Base-by-base conservation (phyloP, 345 rosid genomes). In the Barbarea vulgaris region DNA sequence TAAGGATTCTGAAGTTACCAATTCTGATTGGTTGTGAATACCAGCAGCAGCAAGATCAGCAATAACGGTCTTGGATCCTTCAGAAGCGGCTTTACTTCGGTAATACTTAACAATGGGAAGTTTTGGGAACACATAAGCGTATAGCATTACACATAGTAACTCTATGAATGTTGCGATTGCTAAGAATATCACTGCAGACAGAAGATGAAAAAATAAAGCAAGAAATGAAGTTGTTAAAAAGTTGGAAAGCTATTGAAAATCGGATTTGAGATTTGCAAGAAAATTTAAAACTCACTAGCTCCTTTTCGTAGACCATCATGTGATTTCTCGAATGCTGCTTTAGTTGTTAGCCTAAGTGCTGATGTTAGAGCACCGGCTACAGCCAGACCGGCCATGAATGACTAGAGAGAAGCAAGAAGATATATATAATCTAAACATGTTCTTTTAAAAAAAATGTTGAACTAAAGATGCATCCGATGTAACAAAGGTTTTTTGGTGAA, bases 31-130 rank as follows among this genome's bases (percentile, higher is more conserved):
- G 22, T 75, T 73, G n/a, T 82, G 81, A 57, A 92, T 83, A 41
- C 97, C 96, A 53, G 87, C 98, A 21, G 96, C 96, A 14, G 84
- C 94, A 78, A 91, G 97, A 74, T 91, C 97, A 58, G 91, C 89
- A 48, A 76, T 52, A 68, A 91, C 96, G 17, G 95, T 94, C 66
- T 80, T 87, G 6, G 97, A 87, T 78, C 98, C 97, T 87, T 94
- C 96, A 2, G 77, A 79, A 12, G 96, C 88, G 1, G 96, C 96
- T 83, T 88, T 91, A 0, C 88, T 10, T 28, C 93, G 87, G 69
- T 86, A 91, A 74, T 88, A 86, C 70, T 87, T 91, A 67, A 91
- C 91, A 2, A 91, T 77, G 3, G 95, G 89, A 18, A 91, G 78
- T 59, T 91, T 91, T 0, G 91, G 93, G 61, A 93, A 88, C 77